A percentile compares a stretch with the other conserved stretches of the same genome.
Conservation (phyloP, 371 early-diverging fungal species). For the Funneliformis caledonium region DNA sequence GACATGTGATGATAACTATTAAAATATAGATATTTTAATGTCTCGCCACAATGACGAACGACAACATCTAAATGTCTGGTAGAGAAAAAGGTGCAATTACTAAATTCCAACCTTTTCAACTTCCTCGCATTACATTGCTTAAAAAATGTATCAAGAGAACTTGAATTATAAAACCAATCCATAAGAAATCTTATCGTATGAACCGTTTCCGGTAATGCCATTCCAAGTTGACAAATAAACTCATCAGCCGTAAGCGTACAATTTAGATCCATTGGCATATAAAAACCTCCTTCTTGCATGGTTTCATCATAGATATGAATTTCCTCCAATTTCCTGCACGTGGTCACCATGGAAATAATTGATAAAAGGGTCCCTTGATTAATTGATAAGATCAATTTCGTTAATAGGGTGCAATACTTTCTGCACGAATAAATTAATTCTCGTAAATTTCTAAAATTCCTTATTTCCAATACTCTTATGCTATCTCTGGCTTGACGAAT, state of each 20-base stretch:
- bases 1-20: neutral
- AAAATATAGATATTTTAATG: neutral
- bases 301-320: neutral
- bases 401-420: neutral
- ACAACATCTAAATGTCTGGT: neutral
- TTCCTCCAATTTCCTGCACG: neutral
- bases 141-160: neutral
- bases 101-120: neutral
- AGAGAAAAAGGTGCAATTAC: neutral
- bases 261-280: neutral
- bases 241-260: neutral
- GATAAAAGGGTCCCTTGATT: neutral
- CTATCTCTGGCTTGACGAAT: neutral
- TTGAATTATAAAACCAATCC: neutral
- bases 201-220: neutral
- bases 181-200: neutral
- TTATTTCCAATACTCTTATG: neutral
- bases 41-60: neutral
- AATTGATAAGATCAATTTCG: neutral
- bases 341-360: neutral
- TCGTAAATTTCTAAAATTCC: neutral
- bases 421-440: neutral
- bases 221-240: neutral
- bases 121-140: neutral
- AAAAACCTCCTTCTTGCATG: neutral